These are phyloP conservation scores for Erysimum cheiri DNA, from an alignment of 441 rosid genomes.

Conservation along the genomic window DNA sequence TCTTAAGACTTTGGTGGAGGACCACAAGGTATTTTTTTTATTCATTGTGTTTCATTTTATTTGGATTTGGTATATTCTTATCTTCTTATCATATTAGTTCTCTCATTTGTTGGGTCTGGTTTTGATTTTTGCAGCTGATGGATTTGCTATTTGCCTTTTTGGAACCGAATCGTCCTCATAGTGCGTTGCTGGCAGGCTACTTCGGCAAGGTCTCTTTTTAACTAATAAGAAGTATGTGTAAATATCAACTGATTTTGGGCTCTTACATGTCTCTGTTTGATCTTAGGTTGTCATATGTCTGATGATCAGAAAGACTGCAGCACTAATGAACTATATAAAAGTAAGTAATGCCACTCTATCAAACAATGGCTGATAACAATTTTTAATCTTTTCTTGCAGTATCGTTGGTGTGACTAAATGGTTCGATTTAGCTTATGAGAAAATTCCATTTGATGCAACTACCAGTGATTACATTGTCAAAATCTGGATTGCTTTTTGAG, in stretches of 20 bases:
- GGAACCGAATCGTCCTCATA: constrained; percentile 88
- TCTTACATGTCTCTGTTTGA: constrained; percentile 34
- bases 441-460: constrained; percentile 5
- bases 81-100: not conserved
- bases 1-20: constrained; percentile 88
- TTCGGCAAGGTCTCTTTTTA: constrained; percentile 79
- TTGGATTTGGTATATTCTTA: constrained; percentile 18
- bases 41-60: not conserved
- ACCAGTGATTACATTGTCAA: not conserved
- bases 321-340: constrained; percentile 88
- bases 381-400: constrained; percentile 16
- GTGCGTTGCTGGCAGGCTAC: constrained; percentile 94
- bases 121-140: constrained; percentile 68
- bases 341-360: constrained; percentile 53
- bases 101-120: constrained; percentile 5
- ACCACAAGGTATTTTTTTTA: constrained; percentile 73
- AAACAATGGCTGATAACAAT: not conserved
- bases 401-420: not conserved
- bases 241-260: constrained; percentile 9
- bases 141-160: constrained; percentile 90
- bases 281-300: constrained; percentile 91
- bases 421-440: not conserved
- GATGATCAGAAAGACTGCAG: constrained; percentile 86
- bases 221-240: constrained; percentile 10
- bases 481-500: constrained; percentile 26